Evolutionary conservation across 441 rosid genomes (phyloP).

Genomic region (Isatis lusitanica): DNA sequence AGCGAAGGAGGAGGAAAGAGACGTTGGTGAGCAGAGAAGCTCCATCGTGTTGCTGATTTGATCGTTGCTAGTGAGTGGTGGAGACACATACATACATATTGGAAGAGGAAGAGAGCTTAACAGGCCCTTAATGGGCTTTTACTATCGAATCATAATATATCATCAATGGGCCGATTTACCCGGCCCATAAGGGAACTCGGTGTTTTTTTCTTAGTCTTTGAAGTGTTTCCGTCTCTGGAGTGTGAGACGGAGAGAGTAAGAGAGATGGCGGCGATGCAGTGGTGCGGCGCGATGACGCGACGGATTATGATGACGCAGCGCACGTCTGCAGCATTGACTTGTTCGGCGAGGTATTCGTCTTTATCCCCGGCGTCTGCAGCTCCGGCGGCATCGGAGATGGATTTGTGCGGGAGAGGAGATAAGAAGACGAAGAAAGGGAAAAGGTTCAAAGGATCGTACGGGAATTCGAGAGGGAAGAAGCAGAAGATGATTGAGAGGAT

Average conservation of each 20-base stretch:
- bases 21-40: conserved; percentile 43
- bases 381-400: conserved; percentile 40
- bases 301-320: conserved; percentile 48
- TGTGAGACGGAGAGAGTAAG: neutral
- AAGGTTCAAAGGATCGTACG: conserved; percentile 85
- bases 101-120: neutral
- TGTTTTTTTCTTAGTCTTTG: neutral
- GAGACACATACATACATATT: neutral
- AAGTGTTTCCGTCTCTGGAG: neutral
- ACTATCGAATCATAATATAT: neutral
- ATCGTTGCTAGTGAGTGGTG: conserved; percentile 33
- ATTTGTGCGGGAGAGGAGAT: conserved; percentile 88
- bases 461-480: conserved; percentile 85
- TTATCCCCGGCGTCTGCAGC: conserved; percentile 26
- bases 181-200: neutral
- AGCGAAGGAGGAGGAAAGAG: conserved; percentile 60
- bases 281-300: conserved; percentile 67
- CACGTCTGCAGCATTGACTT: conserved; percentile 15
- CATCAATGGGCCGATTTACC: neutral
- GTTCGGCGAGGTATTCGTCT: conserved; percentile 18
- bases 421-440: conserved; percentile 93
- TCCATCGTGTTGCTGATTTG: conserved; percentile 42
- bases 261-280: conserved; percentile 64
- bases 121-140: conserved; percentile 9
- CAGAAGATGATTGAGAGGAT: conserved; percentile 87